Conservation (phyloP, 1,139 yeast genomes). For the Meyerozyma carpophila region DNA sequence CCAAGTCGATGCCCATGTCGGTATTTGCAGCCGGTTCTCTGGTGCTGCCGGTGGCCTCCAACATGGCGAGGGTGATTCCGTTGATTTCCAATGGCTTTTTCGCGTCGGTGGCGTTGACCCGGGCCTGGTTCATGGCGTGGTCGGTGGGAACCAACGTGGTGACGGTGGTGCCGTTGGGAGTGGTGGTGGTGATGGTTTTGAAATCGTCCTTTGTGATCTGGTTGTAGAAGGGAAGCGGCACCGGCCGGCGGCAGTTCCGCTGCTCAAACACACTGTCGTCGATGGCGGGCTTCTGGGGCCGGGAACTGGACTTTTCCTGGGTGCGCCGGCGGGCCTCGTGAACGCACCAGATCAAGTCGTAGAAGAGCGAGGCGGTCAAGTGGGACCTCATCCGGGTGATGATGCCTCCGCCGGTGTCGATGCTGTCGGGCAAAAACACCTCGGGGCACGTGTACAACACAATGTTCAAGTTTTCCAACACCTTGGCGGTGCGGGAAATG, state of each 20-base stretch:
- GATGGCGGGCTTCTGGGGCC: slow-evolving; percentile 4
- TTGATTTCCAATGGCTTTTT: slow-evolving; percentile 62
- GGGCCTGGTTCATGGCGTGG: slow-evolving; percentile 57
- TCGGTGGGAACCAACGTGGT: slow-evolving; percentile 88
- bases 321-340: slow-evolving; percentile 88
- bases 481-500: slow-evolving; percentile 86
- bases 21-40: slow-evolving; percentile 16
- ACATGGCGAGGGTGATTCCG: slow-evolving; percentile 76
- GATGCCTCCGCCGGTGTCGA: slow-evolving; percentile 44
- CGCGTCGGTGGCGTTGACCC: slow-evolving; percentile 49
- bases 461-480: slow-evolving; percentile 83
- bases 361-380: slow-evolving; percentile 83
- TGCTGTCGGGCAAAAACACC: slow-evolving; percentile 39
- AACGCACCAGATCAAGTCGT: slow-evolving; percentile 90
- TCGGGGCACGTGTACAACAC: slow-evolving; percentile 87
- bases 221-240: slow-evolving; percentile 87
- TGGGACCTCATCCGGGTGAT: slow-evolving; percentile 89
- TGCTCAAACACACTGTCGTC: slow-evolving; percentile 1
- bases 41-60: slow-evolving; percentile 74
- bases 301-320: slow-evolving; percentile 36
- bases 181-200: slow-evolving; percentile 76
- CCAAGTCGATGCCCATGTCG: not conserved
- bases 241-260: slow-evolving; percentile 25
- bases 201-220: slow-evolving; percentile 91
- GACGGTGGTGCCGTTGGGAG: slow-evolving; percentile 89